A percentile compares a stretch with the other conserved stretches of the same genome.
These are phyloP conservation scores for Annona squamosa DNA, from an alignment of 164 flowering plant species.

Conservation along the genomic window DNA sequence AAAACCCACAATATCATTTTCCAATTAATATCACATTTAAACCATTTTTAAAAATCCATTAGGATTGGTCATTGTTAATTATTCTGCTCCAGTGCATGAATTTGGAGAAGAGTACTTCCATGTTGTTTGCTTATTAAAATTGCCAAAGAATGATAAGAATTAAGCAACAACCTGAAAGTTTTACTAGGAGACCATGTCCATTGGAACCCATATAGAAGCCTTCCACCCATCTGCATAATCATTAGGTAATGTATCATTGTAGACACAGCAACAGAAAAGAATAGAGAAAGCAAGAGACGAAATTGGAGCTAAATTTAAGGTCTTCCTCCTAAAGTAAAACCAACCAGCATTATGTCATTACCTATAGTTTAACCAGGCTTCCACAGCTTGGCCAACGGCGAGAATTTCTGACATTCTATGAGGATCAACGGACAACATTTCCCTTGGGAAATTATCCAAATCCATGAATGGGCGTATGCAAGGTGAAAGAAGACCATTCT, in stretches of 20 bases:
- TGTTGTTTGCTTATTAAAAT: background rate
- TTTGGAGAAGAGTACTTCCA: too few species aligned
- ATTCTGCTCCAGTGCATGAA: too few species aligned
- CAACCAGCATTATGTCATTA: slow-evolving; percentile 1
- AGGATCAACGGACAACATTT: slow-evolving; percentile 16
- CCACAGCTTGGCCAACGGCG: slow-evolving; percentile 21
- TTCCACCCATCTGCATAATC: slow-evolving; percentile 33
- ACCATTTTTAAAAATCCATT: too few species aligned
- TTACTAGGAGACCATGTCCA: slow-evolving; percentile 16
- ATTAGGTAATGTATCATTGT: slow-evolving; percentile 1
- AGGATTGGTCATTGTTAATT: too few species aligned
- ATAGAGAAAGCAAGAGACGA: background rate
- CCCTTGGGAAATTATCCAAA: slow-evolving; percentile 25
- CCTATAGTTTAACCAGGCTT: slow-evolving; percentile 33
- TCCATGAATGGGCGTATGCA: slow-evolving; percentile 27
- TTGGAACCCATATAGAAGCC: slow-evolving; percentile 27
- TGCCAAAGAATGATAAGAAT: background rate
- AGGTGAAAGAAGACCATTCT: slow-evolving; percentile 9
- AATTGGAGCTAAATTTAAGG: background rate
- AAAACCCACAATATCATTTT: too few species aligned
- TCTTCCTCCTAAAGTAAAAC: background rate
- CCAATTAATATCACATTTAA: too few species aligned
- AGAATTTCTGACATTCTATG: slow-evolving; percentile 18
- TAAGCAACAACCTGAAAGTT: slow-evolving; percentile 26
- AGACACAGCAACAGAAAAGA: background rate